Evolutionary conservation across 2,329 filamentous ascomycete species (phyloP), one percentile per base, ranked within the genome.

Genomic region (Colletotrichum lentis): DNA sequence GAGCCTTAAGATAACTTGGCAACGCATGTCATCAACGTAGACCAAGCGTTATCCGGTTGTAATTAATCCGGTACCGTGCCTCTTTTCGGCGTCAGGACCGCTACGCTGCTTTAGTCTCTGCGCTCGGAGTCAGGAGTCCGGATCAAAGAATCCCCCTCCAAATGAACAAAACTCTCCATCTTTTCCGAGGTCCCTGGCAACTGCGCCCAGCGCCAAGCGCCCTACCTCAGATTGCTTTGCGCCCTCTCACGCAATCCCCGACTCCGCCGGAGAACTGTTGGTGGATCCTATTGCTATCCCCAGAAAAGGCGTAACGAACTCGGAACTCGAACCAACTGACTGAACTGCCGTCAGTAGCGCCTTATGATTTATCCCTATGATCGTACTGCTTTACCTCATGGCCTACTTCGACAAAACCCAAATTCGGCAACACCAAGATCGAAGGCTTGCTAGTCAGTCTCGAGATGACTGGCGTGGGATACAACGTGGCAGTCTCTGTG

Each of bases 401-500:
- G 71, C 74, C 14, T 75, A 76, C 46, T 70, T 78, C 46, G 76
- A 79, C 56, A 71, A 73, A 50, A 79, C 77, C n/a, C 71, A 72
- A 39, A 71, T 72, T 72, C 11, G 83, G 85, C 31, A 89, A 88
- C 74, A 85, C 85, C 3, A 83, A 81, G 70, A 74, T 88, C 10
- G 85, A 85, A 8, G 85, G 85, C 0, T 76, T 88, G 3, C 83
- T 86, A 55, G 79, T 79, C 41, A 85, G 86, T 44, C 80, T 89
- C 3, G 71, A 77, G 0, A 74, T 90, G 52, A 77, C 72, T 12
- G 81, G 82, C 41, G 84, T 87, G 67, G 85, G 88, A 67, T 90
- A 88, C 78, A 90, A 90, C 69, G 77, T 78, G 7, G 81, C 89
- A 1, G 79, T 90, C 1, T 87, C 85, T 1, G 74, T 86, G 61